Conservation (phyloP, 2,329 filamentous ascomycete genomes). For the Botrytis sinoallii region DNA sequence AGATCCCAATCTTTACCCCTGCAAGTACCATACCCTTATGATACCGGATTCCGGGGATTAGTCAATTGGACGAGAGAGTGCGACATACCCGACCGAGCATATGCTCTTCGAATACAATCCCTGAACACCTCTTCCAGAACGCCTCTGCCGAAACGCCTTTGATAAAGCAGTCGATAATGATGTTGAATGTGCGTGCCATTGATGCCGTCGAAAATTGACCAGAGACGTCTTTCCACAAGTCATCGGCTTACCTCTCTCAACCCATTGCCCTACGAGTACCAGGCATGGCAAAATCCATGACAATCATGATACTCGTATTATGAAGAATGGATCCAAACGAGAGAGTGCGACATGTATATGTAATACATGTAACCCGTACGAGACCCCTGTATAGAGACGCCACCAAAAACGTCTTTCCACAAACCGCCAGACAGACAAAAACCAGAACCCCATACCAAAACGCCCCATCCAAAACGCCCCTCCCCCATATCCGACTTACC, state of each 20-base stretch:
- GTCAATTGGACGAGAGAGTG: background rate
- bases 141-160: background rate
- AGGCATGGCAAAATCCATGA: background rate
- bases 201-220: background rate
- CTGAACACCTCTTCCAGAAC: background rate
- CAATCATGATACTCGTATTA: background rate
- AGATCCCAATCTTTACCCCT: background rate
- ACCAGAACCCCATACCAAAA: background rate
- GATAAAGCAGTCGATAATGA: background rate
- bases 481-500: background rate
- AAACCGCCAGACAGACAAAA: background rate
- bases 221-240: background rate
- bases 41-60: background rate
- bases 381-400: background rate
- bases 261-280: background rate
- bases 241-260: background rate
- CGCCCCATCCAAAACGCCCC: background rate
- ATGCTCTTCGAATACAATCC: background rate
- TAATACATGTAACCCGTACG: background rate
- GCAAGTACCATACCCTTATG: background rate
- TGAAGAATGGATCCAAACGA: background rate
- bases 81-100: background rate
- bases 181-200: background rate
- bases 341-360: background rate
- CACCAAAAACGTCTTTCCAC: background rate